A percentile compares a stretch with the other conserved stretches of the same genome.
Evolutionary conservation across 208 protist species (phyloP).

Genomic region (Angomonas desouzai): DNA sequence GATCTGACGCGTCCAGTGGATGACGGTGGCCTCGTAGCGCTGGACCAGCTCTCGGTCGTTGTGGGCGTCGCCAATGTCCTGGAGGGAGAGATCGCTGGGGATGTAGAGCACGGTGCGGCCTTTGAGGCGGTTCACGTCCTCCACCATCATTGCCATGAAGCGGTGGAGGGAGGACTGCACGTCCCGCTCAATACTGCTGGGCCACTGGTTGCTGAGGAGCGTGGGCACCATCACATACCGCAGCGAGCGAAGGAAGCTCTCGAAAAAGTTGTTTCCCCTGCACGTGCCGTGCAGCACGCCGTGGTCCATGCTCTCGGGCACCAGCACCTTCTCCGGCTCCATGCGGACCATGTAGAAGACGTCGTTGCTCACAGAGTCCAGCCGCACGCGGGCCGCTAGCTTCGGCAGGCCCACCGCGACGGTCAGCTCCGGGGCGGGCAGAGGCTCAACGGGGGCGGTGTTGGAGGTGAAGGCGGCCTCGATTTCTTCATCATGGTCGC

Average conservation of each 20-base stretch:
- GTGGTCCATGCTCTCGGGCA: conserved; percentile 86
- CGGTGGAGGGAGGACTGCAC: conserved; percentile 93
- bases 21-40: conserved; percentile 95
- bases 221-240: conserved; percentile 79
- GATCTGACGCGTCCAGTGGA: conserved; percentile 99
- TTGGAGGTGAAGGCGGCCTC: conserved; percentile 3
- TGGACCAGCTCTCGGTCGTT: conserved; percentile 95
- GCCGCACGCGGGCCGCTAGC: conserved; percentile 28
- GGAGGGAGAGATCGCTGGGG: conserved; percentile 82
- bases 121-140: conserved; percentile 92
- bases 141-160: conserved; percentile 96
- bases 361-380: conserved; percentile 39
- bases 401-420: conserved; percentile 28
- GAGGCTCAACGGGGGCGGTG: not conserved
- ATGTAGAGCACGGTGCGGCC: conserved; percentile 98
- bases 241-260: conserved; percentile 86
- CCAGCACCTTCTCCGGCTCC: conserved; percentile 72
- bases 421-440: conserved; percentile 21
- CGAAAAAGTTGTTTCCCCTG: conserved; percentile 61
- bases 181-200: conserved; percentile 95
- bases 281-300: conserved; percentile 76
- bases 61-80: conserved; percentile 47
- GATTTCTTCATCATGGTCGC: conserved; percentile 17
- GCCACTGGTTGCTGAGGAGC: conserved; percentile 90
- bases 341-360: conserved; percentile 76